Percentiles rank a stretch among this genome's conserved stretches.
These are phyloP conservation scores for Pelargonium hybrid DNA, from an alignment of 441 rosid genomes.

Conservation along the genomic window DNA sequence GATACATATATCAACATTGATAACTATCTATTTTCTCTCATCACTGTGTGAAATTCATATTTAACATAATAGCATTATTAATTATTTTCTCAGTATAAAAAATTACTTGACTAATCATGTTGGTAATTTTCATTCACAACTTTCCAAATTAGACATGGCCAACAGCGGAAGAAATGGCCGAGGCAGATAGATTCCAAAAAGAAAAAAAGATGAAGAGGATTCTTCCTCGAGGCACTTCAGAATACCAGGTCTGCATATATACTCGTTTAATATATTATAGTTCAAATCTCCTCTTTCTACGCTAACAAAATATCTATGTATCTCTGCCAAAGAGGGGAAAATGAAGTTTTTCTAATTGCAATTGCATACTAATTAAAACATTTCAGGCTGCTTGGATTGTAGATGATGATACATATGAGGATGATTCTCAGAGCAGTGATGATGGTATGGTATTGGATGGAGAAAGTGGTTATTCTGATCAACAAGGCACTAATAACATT, in stretches of 20 bases:
- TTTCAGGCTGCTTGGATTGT: slow-evolving; percentile 94
- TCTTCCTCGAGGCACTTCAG: slow-evolving; percentile 87
- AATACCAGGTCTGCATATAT: slow-evolving; percentile 59
- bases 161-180: slow-evolving; percentile 85
- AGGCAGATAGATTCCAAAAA: slow-evolving; percentile 57
- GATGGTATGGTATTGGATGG: slow-evolving; percentile 77
- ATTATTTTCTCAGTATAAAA: not conserved
- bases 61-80: not conserved
- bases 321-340: not conserved
- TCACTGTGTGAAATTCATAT: not conserved
- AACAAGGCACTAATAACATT: slow-evolving; percentile 24
- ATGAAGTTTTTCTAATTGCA: not conserved
- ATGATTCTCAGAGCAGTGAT: slow-evolving; percentile 42
- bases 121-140: not conserved
- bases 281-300: not conserved
- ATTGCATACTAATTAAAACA: not conserved
- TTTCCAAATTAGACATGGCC: slow-evolving; percentile 71
- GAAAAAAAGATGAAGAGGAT: slow-evolving; percentile 43
- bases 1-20: not conserved
- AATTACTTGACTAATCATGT: not conserved
- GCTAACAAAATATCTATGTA: not conserved
- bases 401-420: slow-evolving; percentile 53
- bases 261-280: not conserved
- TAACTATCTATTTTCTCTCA: not conserved
- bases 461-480: slow-evolving; percentile 32